Base-by-base conservation (phyloP, 208 protist species). In the Borovskyia barvae region DNA sequence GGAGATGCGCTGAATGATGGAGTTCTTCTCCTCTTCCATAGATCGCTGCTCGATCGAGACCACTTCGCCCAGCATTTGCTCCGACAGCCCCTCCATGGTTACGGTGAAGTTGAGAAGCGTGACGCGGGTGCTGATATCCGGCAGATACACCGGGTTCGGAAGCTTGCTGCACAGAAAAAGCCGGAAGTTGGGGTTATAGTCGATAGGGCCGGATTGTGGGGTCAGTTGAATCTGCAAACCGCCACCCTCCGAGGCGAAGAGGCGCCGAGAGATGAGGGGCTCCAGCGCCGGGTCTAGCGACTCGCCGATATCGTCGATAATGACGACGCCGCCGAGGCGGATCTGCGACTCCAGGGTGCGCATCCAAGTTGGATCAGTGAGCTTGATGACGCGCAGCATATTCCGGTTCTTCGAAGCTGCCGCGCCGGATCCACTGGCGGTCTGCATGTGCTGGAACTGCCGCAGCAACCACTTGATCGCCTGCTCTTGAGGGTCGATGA, bases 71-170 rank as follows among this genome's bases (percentile, higher is more conserved):
- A 98, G 85, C 70, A 99, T 87, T 65, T 99, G 95, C 39, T 98
- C 97, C 69, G 97, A 80, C 47, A 98, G 80, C 5, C 95, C 97
- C 42, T 95, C 91, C 11, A 87, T 75, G 20, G 97, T 98, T n/a
- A 98, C 94, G 40, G 97, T 98, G 82, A 99, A 99, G 85, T 99
- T 99, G 43, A 99, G 76, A 46, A 99, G 63, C 24, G 93, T 95
- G 8, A 98, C 87, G 55, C 97, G 97, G 20, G 96, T 97, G 76
- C 91, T 97, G 36, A 98, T 87, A 59, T 99, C 96, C 7, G 97
- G 97, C 32, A 97, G 66, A 66, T 98, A 98, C 51, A 94, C 79
- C 42, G 97, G 97, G 75, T 98, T 99, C 20, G 92, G 77, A 51
- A 99, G 73, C 77, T 97, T 97, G 5, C 96, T 98, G 62, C 94